A percentile compares a stretch with the other conserved stretches of the same genome.
Evolutionary conservation across 352 stramenopile species (phyloP).

Genomic region (Phytopythium helicoides): DNA sequence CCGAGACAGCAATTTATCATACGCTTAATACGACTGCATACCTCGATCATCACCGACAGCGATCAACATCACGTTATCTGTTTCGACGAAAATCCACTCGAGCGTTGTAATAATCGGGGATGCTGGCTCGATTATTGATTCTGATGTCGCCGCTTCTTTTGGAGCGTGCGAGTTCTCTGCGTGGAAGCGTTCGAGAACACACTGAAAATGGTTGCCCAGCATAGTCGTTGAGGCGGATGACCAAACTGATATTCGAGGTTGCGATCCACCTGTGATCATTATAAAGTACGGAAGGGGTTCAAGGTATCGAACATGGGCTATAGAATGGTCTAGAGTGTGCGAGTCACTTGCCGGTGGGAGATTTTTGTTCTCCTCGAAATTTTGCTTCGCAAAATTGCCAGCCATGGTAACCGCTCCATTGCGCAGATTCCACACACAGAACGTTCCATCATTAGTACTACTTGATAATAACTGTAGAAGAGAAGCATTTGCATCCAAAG

Average conservation of each 20-base stretch:
- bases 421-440: constrained; percentile 52
- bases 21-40: constrained; percentile 3
- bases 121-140: too few species aligned
- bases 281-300: constrained; percentile 41
- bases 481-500: constrained; percentile 28
- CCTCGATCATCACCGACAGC: constrained; percentile 42
- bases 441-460: constrained; percentile 25
- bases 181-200: neutral
- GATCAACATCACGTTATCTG: constrained; percentile 21
- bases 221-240: constrained; percentile 25
- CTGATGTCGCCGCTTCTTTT: too few species aligned
- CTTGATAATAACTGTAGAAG: constrained; percentile 25
- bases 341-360: too few species aligned
- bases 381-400: neutral
- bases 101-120: neutral
- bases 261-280: constrained; percentile 25
- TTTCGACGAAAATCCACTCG: constrained; percentile 23
- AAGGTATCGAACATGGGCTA: constrained; percentile 29
- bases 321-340: too few species aligned
- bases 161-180: neutral
- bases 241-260: constrained; percentile 36
- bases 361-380: neutral
- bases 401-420: constrained; percentile 28
- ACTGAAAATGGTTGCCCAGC: constrained; percentile 9
- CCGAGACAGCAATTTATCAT: neutral